Base-by-base conservation (phyloP, 2,329 filamentous ascomycete genomes). In the Neopestalotiopsis sp. region DNA sequence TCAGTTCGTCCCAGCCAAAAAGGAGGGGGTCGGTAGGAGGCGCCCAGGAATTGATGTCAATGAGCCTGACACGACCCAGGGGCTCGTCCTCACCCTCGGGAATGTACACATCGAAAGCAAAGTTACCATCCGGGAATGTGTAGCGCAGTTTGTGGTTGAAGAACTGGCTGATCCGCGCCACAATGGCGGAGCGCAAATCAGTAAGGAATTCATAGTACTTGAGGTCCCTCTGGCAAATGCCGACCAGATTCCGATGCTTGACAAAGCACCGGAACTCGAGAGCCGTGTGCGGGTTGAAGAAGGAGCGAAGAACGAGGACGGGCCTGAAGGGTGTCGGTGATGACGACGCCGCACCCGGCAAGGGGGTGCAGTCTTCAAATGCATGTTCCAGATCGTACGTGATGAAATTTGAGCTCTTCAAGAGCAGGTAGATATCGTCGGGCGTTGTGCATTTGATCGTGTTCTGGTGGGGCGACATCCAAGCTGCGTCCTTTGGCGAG, bases 231-330 rank as follows among this genome's bases (percentile, higher is more conserved):
- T 98, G 96, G 42, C 91, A 93, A 69, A 98, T 90, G 70, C 90
- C 94, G 56, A 99, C 86, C 17, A 99, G 86, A 67, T 89, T 89
- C 12, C 94, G 87, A 69, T 94, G 86, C 75, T 95, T 93, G 53
- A 98, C 96, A 77, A 98, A 99, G 79, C 95, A 98, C 30, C 96
- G 89, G 81, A 99, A 99, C 79, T 99, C 96, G 69, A 98, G 89
- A 0, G 94, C 92, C 0, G 95, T 94, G 78, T 98, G 96, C 67
- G 96, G 90, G 71, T 91, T 91, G 81, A 97, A 93, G 81, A 93
- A 95, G 78, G 97, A 94, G 42, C 96, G 90, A 10, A 99, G 88
- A 2, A 98, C 91, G 1, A 99, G 89, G 69, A 95, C 87, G 67
- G 95, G 96, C 4, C 88, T 87, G 72, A 96, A 92, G 2, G 80